Evolutionary conservation across 2,329 filamentous ascomycete species (phyloP), one percentile per base, ranked within the genome.

Genomic region (Phoma sp.): DNA sequence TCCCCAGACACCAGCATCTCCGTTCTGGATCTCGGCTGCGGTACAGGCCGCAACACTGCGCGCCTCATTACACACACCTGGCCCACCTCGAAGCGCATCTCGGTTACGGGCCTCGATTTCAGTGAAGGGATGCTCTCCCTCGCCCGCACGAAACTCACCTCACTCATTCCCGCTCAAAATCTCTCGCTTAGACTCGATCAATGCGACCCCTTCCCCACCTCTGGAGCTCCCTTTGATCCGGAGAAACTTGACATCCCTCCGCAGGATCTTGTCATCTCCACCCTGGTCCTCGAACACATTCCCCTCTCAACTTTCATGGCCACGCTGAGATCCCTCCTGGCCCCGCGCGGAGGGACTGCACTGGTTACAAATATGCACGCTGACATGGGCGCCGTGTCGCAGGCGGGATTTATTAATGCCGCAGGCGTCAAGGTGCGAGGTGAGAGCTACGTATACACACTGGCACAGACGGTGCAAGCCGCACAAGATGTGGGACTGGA

Each of bases 301-400:
- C 82, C 85, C 0, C 64, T 86, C 0, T 4, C 59, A 0, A 59
- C 70, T 0, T 83, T 79, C 64, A 88, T 89, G 69, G 46, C 60
- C 2, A 78, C 79, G 0, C 77, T 80, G 0, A 62, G 75, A 1
- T 59, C 63, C 1, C 68, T 88, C 13, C 71, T 77, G 4, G 62
- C 60, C 2, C 72, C 75, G 18, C 18, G 18, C 0, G 78, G 78
- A 0, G 85, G 82, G 0, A 70, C 80, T 42, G 72, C 86, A 4
- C 73, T 88, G 8, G 64, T 89, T n/a, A 88, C 85, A 0, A 89
- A 88, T 63, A 89, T 89, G 86, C 86, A 89, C 67, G 71, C 79
- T 1, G 82, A 87, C 3, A 88, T 89, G 85, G 86, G 85, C 1
- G 58, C 59, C 11, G 76, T 80, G 13, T 82, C 80, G 24, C 84